These are phyloP conservation scores for Dipsacomyces acuminosporus DNA, from an alignment of 371 early-diverging fungal species.

Conservation along the genomic window DNA sequence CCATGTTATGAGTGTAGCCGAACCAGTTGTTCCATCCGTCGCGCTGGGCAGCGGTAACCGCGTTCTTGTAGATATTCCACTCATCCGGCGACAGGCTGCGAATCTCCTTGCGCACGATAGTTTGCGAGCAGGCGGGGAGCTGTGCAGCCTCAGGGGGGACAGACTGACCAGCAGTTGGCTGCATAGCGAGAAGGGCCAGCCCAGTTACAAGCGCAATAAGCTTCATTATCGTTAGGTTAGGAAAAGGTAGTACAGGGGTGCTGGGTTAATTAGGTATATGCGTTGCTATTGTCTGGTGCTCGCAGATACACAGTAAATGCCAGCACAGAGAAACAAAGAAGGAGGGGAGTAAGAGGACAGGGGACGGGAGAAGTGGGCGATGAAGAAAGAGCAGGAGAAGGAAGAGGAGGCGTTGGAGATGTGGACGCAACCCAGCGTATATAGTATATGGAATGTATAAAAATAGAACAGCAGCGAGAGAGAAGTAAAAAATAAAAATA, in stretches of 20 bases:
- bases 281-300: too few species aligned
- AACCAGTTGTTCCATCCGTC: constrained; percentile 44
- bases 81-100: constrained; percentile 43
- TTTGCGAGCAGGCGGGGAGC: constrained; percentile 14
- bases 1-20: constrained; percentile 31
- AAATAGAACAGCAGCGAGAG: too few species aligned
- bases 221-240: constrained; percentile 13
- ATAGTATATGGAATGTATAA: too few species aligned
- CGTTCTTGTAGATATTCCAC: constrained; percentile 41
- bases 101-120: constrained; percentile 47
- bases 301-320: too few species aligned
- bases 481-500: too few species aligned
- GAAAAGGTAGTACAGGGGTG: background rate
- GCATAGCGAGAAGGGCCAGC: constrained; percentile 10
- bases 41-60: constrained; percentile 24
- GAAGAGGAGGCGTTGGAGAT: too few species aligned
- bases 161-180: constrained; percentile 6
- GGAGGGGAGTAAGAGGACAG: too few species aligned
- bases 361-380: too few species aligned
- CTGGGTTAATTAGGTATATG: background rate
- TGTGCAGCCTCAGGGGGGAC: constrained; percentile 26
- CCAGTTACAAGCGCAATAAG: constrained; percentile 17
- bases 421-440: too few species aligned
- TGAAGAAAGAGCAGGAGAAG: too few species aligned
- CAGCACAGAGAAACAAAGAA: too few species aligned